phyloP scores from a whole-genome alignment of 1,284 basidiomycete species.

The Entoloma clypeatum region DNA sequence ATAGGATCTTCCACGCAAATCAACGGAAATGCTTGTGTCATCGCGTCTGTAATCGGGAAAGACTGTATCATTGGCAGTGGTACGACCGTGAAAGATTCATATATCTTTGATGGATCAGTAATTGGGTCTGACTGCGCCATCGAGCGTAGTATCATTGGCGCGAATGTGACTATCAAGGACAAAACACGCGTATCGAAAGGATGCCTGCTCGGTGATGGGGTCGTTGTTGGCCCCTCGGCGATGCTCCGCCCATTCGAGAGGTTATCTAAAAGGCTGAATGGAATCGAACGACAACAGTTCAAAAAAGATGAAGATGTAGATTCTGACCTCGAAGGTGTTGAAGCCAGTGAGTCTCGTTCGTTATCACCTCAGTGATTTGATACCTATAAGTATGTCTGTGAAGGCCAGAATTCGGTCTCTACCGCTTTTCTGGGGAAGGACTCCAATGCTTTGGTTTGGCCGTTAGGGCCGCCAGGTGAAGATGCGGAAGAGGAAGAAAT shows the following conservation, averaged over 20 bases:
- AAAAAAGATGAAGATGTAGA: constrained; percentile 41
- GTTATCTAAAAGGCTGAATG: constrained; percentile 51
- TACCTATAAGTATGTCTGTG: constrained; percentile 12
- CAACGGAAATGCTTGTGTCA: constrained; percentile 59
- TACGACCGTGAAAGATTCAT: constrained; percentile 66
- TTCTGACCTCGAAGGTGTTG: constrained; percentile 64
- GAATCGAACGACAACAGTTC: constrained; percentile 23
- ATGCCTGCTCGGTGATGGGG: constrained; percentile 78
- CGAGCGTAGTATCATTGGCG: constrained; percentile 76
- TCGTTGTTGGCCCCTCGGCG: constrained; percentile 74
- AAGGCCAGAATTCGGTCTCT: constrained; percentile 43
- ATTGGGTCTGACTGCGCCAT: constrained; percentile 79
- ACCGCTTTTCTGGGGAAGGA: constrained; percentile 51
- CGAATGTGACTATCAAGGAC: constrained; percentile 69
- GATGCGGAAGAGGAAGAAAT: constrained; percentile 59
- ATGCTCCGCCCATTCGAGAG: constrained; percentile 67
- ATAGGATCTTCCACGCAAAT: constrained; percentile 73
- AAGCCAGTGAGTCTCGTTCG: constrained; percentile 47
- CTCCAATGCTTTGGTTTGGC: constrained; percentile 73
- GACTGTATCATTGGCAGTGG: constrained; percentile 67
- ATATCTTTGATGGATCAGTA: constrained; percentile 77
- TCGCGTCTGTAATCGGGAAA: constrained; percentile 72
- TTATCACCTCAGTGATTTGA: background rate
- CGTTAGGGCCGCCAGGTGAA: constrained; percentile 47
- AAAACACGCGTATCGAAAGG: constrained; percentile 61